Base-by-base conservation (phyloP, 805 yeast species). In the Helenozyma baotianmanensis region DNA sequence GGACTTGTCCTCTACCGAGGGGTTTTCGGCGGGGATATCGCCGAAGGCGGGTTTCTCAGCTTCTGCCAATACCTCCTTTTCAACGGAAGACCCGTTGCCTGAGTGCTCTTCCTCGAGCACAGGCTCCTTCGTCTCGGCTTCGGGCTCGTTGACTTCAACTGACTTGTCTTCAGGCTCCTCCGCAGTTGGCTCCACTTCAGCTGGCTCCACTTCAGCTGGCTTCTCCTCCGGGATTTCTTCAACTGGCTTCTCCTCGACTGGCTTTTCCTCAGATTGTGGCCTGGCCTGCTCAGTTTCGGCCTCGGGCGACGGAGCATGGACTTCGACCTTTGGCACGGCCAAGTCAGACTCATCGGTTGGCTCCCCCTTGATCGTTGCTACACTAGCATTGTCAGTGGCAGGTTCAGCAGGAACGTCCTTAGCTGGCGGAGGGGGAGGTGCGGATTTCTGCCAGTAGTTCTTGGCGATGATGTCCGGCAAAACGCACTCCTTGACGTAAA, bases 401-500 rank as follows among this genome's bases (percentile, higher is more conserved):
- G 30, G 23, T 17, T 12, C 30, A 12, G 16, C 23, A 9, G 18
- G 17, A 18, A n/a, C 30, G 8, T 17, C 19, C 8, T 17, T 17
- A 5, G 19, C 19, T 32, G 19, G 19, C 8, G 19, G 19, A 8
- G 19, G 19, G 8, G 19, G 22, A 12, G 29, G 25, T 6, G 14
- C 14, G 23, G 36, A 32, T 33, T 38, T 50, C 23, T 41, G 35
- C 72, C 72, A 66, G 48, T 59, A 66, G 43, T 66, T 59, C 46
- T 55, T 61, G 11, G 69, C 65, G 27, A 62, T 52, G 6, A 66
- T 60, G 39, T 64, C 70, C 2, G 70, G 71, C 41, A 66, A 62
- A 4, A 58, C 67, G 42, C 71, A 64, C 35, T 66, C 72, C 55
- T 79, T 82, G 21, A 82, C 64, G 52, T 85, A 85, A 47, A 82